Base-by-base conservation (phyloP, 108 stramenopile genomes). In the Cyclotella choctawhatcheeana region DNA sequence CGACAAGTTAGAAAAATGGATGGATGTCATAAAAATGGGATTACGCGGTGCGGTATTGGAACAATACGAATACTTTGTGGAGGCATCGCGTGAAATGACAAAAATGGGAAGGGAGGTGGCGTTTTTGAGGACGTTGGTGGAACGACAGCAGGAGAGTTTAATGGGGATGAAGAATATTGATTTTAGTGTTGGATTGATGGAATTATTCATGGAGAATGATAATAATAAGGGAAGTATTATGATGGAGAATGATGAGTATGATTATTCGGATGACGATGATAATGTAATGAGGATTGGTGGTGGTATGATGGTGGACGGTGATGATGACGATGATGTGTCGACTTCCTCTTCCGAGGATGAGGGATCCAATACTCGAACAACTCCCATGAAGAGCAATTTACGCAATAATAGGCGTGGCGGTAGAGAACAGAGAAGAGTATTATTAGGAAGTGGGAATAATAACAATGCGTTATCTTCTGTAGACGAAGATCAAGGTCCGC, bases 11-110 rank as follows among this genome's bases (percentile, higher is more conserved):
- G 93, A 94, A 59, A 71, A 87, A 29, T 85, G 84, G 85, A 90
- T 91, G 64, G 76, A 71, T 52, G 77, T 81, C 21, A 90, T 94
- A 67, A 94, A 94, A 70, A 79, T 77, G 30, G 85, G 88, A 51
- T 65, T 94, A 67, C 86, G 89, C 43, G 89, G 84, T 12, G 93
- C 93, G 10, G 90, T 94, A 18, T 74, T 90, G 62, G 93, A 91
- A 35, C 93, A 94, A 61, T 94, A 94, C 66, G 90, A 91, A 66
- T 94, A 91, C 78, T 94, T 94, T 74, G 93, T 94, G 22, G 90
- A 94, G 58, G 93, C 93, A 12, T 90, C 89, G 0, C 79, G 83
- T 51, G 90, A 94, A 86, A 94, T 94, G 93, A 89, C 93, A 12
- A 90, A 77, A 18, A 94, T 94, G 93, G 93, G 93, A 31, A 58